Evolutionary conservation across 2,329 filamentous ascomycete species (phyloP).

Genomic region (Nemania bipapillata): DNA sequence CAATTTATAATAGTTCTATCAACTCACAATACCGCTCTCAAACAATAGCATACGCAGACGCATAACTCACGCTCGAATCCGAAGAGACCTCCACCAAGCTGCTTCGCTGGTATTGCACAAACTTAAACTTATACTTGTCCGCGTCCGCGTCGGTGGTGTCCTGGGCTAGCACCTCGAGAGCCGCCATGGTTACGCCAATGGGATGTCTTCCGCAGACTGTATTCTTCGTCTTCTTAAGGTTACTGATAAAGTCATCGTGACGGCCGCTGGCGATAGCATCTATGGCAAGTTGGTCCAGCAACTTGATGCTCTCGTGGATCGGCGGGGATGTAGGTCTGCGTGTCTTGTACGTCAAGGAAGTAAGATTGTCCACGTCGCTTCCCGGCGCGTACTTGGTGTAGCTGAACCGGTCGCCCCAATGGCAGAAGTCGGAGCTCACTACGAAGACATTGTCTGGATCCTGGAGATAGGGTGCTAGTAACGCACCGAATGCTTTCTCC

Average conservation of each 20-base stretch:
- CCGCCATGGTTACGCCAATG: conserved; percentile 92
- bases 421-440: conserved; percentile 94
- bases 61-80: conserved; percentile 94
- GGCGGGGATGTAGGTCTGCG: conserved; percentile 56
- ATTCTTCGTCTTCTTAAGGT: conserved; percentile 78
- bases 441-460: conserved; percentile 84
- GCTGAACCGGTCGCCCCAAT: conserved; percentile 87
- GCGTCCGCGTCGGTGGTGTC: conserved; percentile 52
- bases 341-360: conserved; percentile 51
- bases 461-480: conserved; percentile 81
- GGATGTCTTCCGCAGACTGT: conserved; percentile 96
- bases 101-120: conserved; percentile 89
- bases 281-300: conserved; percentile 84
- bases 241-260: conserved; percentile 75
- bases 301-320: conserved; percentile 86
- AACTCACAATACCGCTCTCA: conserved; percentile 51
- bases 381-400: conserved; percentile 79
- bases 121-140: conserved; percentile 71
- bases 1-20: neutral
- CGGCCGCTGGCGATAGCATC: conserved; percentile 81
- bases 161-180: conserved; percentile 72
- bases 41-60: conserved; percentile 85
- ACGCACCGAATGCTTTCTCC: conserved; percentile 74
- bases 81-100: conserved; percentile 72
- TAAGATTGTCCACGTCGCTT: conserved; percentile 55